Percentiles rank a stretch among this genome's conserved stretches.
Conservation (phyloP, 257 asterid genomes). For the Capsicum chinense region DNA sequence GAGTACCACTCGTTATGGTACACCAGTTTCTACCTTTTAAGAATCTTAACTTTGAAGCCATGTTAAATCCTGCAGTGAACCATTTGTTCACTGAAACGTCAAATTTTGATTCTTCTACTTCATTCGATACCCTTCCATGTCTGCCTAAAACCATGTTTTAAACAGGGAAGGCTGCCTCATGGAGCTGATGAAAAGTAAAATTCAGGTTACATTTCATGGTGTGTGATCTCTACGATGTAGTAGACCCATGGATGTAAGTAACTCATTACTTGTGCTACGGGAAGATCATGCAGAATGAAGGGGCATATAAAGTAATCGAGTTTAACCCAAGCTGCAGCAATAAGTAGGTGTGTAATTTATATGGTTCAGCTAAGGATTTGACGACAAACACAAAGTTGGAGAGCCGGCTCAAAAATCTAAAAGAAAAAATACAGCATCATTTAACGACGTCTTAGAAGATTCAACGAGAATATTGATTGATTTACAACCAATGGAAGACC, state of each 20-base stretch:
- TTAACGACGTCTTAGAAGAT: slow-evolving; percentile 3
- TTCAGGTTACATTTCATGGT: not conserved
- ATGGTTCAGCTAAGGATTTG: not conserved
- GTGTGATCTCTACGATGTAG: not conserved
- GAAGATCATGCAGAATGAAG: not conserved
- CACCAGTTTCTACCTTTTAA: not conserved
- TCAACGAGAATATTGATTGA: slow-evolving; percentile 12
- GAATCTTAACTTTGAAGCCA: not conserved
- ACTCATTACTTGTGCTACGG: not conserved
- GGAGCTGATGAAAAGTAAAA: not conserved
- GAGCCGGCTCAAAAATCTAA: not conserved
- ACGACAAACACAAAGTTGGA: not conserved
- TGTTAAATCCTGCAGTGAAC: not conserved
- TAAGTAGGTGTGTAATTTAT: not conserved
- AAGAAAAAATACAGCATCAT: not conserved
- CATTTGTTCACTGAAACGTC: not conserved
- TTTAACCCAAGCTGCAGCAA: not conserved
- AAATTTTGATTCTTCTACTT: slow-evolving; percentile 20
- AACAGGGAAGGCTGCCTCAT: not conserved
- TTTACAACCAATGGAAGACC: not conserved
- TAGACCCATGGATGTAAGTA: not conserved
- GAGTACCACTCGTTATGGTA: not conserved
- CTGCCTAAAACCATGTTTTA: not conserved
- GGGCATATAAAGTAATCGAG: not conserved
- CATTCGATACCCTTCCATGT: not conserved